Evolutionary conservation across 306 rosid species (phyloP), one percentile per base, ranked within the genome.

Genomic region (Purshia tridentata): DNA sequence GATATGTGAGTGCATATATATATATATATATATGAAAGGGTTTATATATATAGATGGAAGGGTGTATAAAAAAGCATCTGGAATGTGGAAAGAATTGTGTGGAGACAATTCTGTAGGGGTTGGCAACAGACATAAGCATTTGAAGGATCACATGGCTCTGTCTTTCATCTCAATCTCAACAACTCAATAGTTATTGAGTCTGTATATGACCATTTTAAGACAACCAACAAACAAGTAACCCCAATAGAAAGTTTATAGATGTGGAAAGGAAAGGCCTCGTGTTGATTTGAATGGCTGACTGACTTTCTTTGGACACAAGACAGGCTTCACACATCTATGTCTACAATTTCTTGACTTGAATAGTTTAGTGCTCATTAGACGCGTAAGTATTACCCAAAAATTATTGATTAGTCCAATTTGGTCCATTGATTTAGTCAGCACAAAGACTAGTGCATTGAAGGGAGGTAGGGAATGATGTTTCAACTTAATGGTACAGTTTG

Each of bases 111-210:
- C 6, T 44, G 9, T 6, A 1, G 6, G 47, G 47, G 47, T 44
- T 44, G 41, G 14, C 62, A 29, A 29, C 35, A 29, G 35, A 29
- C 2, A 20, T 10, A 11, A 23, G 41, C 14, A 57, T 57, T 57
- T 57, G 8, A 55, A 9, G 60, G 41, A 57, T 62, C 35, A 41
- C 49, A 62, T 62, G 67, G 67, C 20, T 16, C 67, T 40, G 23
- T 62, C 46, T 16, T 16, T 22, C 15, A 40, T 56, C 42, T 35
- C 61, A 22, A 20, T 13, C 9, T 39, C 15, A 56, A 56, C 16
- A 20, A 16, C 65, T 59, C 6, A 44, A 19, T 59, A 35, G 19
- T 59, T 42, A 35, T 59, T 23, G 65, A 37, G 18, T 14, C 53
- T 49, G 53, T 49, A 29, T 29, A 29, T 47, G 47, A 23, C 49